Evolutionary conservation across 1,284 basidiomycete species (phyloP).

Genomic region (Sanghuangporus baumii): DNA sequence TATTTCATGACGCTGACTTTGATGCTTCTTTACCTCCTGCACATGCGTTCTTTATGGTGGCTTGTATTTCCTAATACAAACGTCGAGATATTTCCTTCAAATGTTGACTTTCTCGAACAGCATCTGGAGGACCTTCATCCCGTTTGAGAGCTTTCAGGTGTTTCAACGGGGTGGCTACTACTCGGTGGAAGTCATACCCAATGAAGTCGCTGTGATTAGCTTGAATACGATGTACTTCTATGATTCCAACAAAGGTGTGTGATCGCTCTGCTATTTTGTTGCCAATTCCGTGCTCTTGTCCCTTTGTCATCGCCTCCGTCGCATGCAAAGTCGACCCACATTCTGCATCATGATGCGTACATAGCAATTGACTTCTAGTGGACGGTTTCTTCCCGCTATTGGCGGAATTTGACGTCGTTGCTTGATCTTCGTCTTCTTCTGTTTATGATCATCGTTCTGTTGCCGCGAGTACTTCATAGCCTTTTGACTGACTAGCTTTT

Average conservation of each 20-base stretch:
- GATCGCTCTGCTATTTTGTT: background rate
- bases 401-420: background rate
- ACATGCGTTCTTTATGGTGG: background rate
- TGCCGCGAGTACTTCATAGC: background rate
- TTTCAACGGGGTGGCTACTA: conserved; percentile 86
- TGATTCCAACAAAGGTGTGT: conserved; percentile 80
- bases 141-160: conserved; percentile 74
- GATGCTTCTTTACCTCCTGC: background rate
- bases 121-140: conserved; percentile 83
- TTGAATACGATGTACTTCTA: conserved; percentile 94
- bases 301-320: background rate
- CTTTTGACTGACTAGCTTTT: background rate
- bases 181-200: conserved; percentile 76
- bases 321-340: background rate
- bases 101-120: conserved; percentile 31
- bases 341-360: background rate
- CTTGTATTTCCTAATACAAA: too few species aligned
- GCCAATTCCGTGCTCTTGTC: background rate
- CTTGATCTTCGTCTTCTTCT: background rate
- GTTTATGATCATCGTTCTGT: conserved; percentile 3
- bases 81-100: background rate
- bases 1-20: background rate
- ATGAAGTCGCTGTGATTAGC: conserved; percentile 74
- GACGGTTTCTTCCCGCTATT: background rate
- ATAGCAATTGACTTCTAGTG: background rate